Evolutionary conservation across 2,329 filamentous ascomycete genomes (phyloP).

Genomic region (Claviceps humidiphila): DNA sequence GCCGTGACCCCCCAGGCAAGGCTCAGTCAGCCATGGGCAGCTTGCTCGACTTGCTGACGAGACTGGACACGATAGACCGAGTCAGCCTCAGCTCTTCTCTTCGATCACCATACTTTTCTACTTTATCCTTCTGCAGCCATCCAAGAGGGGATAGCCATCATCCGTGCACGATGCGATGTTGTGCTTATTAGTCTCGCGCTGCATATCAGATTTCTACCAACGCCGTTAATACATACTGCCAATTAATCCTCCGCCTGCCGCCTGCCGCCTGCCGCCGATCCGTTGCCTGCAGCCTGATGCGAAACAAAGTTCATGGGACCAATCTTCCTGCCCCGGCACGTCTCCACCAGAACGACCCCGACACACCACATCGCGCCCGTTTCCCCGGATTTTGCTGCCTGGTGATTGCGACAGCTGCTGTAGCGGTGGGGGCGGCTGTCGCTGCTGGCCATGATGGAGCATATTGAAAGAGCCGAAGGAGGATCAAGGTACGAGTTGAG

Average conservation of each 20-base stretch:
- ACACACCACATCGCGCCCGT: neutral
- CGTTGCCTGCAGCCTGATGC: neutral
- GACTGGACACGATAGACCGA: neutral
- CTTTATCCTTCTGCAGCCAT: neutral
- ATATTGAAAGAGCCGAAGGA: conserved; percentile 4
- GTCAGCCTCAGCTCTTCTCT: neutral
- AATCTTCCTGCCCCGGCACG: neutral
- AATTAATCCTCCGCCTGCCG: neutral
- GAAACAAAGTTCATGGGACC: neutral
- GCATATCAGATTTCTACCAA: neutral
- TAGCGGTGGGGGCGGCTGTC: neutral
- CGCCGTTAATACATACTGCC: neutral
- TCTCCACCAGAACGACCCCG: neutral
- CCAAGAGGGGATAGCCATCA: neutral
- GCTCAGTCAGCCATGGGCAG: neutral
- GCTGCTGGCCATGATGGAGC: conserved; percentile 4
- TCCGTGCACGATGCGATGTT: neutral
- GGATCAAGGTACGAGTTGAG: conserved; percentile 2
- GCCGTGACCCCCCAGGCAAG: neutral
- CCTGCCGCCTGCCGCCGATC: neutral
- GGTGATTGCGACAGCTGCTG: conserved; percentile 1
- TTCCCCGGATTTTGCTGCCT: conserved; percentile 1
- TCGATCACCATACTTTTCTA: neutral
- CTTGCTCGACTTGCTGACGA: conserved; percentile 1
- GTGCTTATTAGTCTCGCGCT: neutral